These are phyloP conservation scores for Monosporascus sp. DNA, from an alignment of 2,329 filamentous ascomycete genomes.

Conservation along the genomic window DNA sequence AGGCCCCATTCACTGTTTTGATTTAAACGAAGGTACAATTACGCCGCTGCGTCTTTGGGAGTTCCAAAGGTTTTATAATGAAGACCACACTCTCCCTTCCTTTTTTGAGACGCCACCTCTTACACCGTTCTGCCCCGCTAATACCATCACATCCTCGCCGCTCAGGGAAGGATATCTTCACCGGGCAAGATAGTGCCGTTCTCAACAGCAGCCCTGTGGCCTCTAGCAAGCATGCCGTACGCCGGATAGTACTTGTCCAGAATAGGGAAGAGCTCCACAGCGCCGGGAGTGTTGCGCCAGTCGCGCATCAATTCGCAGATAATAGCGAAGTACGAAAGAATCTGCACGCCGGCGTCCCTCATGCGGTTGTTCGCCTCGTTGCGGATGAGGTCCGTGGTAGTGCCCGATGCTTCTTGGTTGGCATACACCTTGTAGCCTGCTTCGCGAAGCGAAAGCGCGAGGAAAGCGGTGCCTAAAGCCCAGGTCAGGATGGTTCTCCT, in stretches of 20 bases:
- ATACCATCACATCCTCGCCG: not conserved
- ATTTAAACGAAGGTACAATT: too few relatives aligned
- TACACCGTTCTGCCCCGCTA: not conserved
- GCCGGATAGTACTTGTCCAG: constrained; percentile 60
- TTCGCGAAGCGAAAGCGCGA: constrained; percentile 64
- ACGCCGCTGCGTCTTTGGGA: too few relatives aligned
- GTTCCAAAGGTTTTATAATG: too few relatives aligned
- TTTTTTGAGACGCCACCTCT: too few relatives aligned
- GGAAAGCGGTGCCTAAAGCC: constrained; percentile 53
- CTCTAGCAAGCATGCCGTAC: constrained; percentile 58
- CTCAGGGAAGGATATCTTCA: constrained; percentile 33
- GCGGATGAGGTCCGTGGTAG: constrained; percentile 54
- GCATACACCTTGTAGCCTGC: constrained; percentile 70
- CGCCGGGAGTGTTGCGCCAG: constrained; percentile 53
- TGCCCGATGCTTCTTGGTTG: constrained; percentile 67
- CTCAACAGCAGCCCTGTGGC: constrained; percentile 52
- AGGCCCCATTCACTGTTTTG: too few relatives aligned
- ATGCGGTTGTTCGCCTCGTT: constrained; percentile 63
- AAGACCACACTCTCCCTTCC: too few relatives aligned
- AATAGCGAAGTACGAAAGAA: constrained; percentile 58
- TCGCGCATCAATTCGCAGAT: constrained; percentile 66
- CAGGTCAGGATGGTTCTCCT: not conserved
- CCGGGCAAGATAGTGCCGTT: constrained; percentile 55
- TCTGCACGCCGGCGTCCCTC: constrained; percentile 59
- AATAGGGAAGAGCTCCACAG: constrained; percentile 54